Conservation (phyloP, 2,329 filamentous ascomycete species). For the Xylaria sp. region DNA sequence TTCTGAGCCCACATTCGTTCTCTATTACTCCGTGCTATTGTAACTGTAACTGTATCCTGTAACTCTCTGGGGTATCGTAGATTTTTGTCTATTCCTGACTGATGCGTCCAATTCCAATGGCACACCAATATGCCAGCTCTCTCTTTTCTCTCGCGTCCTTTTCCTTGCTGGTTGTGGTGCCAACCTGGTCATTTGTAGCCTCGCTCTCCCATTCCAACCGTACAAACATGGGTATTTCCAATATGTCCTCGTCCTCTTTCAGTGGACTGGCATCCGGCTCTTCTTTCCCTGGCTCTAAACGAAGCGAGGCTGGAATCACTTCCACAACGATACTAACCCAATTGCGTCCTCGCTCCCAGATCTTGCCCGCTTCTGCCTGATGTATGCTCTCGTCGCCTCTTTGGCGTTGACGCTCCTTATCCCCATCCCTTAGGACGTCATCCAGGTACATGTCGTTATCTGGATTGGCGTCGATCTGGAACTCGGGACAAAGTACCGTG, state of each 20-base stretch:
- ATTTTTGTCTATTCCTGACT: conserved; percentile 55
- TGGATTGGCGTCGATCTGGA: conserved; percentile 94
- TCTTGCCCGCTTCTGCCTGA: conserved; percentile 86
- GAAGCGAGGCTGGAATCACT: conserved; percentile 74
- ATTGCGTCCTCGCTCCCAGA: conserved; percentile 94
- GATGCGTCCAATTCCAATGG: conserved; percentile 87
- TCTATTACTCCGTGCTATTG: conserved; percentile 23
- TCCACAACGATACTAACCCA: conserved; percentile 96
- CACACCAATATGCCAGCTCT: conserved; percentile 96
- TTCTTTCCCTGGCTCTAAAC: conserved; percentile 51
- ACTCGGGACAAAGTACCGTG: conserved; percentile 92
- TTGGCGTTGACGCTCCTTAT: conserved; percentile 53
- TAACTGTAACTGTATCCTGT: conserved; percentile 1
- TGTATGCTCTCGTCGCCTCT: conserved; percentile 56
- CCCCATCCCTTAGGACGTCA: conserved; percentile 77
- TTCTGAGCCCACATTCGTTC: conserved; percentile 38
- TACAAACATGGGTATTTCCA: conserved; percentile 96
- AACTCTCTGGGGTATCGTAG: conserved; percentile 55
- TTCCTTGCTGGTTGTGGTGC: conserved; percentile 61
- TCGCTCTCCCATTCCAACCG: conserved; percentile 89
- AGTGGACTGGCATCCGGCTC: conserved; percentile 59
- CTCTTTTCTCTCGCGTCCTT: conserved; percentile 78
- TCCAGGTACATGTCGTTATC: conserved; percentile 81
- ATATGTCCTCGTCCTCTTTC: conserved; percentile 68
- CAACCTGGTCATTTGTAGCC: conserved; percentile 69